Evolutionary conservation across 148 eudicot genomes (phyloP).

Genomic region (Oxyria digyna): DNA sequence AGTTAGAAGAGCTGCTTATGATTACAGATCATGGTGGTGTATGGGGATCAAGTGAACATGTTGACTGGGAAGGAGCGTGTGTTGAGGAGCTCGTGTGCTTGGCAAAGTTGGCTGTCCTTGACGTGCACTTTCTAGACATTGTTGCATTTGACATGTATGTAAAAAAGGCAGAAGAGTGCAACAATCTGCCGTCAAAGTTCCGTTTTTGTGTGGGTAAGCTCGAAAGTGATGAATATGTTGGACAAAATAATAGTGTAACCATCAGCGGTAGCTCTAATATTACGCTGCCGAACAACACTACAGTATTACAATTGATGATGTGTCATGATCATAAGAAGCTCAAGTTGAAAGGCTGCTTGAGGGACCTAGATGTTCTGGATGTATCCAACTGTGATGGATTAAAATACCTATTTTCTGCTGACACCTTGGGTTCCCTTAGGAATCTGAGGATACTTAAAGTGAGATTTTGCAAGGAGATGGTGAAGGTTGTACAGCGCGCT

Average conservation of each 20-base stretch:
- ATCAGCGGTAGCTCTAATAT: background rate
- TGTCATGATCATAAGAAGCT: too few relatives aligned
- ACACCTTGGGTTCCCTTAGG: slow-evolving; percentile 16
- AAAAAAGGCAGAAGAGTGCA: background rate
- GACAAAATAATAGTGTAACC: background rate
- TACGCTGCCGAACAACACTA: background rate
- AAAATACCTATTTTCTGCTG: slow-evolving; percentile 14
- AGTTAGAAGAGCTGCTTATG: too few relatives aligned
- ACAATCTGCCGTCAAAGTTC: background rate
- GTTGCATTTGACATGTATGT: slow-evolving; percentile 17
- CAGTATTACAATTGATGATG: too few relatives aligned
- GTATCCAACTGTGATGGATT: slow-evolving; percentile 6
- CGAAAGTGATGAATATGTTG: slow-evolving; percentile 18
- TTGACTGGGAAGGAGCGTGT: slow-evolving; percentile 12
- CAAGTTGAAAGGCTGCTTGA: background rate
- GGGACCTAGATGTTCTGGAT: background rate
- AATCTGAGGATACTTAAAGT: slow-evolving; percentile 16
- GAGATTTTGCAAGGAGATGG: slow-evolving; percentile 18
- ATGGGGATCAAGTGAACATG: background rate
- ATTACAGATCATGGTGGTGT: too few relatives aligned
- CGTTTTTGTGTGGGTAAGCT: slow-evolving; percentile 18
- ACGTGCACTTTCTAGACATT: slow-evolving; percentile 13
- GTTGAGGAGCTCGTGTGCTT: slow-evolving; percentile 14
- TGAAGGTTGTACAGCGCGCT: slow-evolving; percentile 16
- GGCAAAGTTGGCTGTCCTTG: slow-evolving; percentile 8